These are phyloP conservation scores for Globisporangium perplexum DNA, from an alignment of 352 stramenopile species.

Conservation along the genomic window DNA sequence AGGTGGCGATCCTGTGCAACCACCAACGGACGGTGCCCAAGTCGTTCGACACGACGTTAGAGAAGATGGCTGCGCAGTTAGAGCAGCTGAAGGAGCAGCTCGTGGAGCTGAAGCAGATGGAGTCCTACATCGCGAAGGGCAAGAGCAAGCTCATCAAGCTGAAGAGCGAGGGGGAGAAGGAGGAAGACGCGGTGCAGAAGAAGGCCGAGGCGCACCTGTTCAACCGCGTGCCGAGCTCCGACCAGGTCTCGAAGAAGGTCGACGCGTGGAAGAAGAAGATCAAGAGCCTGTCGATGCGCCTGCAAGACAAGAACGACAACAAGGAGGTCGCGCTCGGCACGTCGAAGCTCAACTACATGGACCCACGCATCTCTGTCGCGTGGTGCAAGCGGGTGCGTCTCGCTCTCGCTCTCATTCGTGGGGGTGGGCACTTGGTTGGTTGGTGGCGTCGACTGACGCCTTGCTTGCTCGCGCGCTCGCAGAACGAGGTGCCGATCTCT, in stretches of 20 bases:
- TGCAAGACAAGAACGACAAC: slow-evolving; percentile 99
- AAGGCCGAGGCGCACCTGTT: slow-evolving; percentile 95
- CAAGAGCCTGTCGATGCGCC: slow-evolving; percentile 80
- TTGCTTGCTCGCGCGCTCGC: not conserved
- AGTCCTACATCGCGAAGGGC: slow-evolving; percentile 80
- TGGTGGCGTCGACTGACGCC: not conserved
- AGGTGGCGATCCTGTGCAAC: slow-evolving; percentile 99
- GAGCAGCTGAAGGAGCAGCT: slow-evolving; percentile 92
- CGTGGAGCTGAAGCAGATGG: slow-evolving; percentile 93
- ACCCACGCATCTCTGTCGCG: slow-evolving; percentile 98
- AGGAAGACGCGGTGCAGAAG: slow-evolving; percentile 83
- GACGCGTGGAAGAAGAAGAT: slow-evolving; percentile 95
- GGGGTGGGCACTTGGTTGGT: too few species aligned
- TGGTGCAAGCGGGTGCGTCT: slow-evolving; percentile 98
- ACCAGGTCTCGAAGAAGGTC: slow-evolving; percentile 95
- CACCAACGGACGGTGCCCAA: slow-evolving; percentile 99
- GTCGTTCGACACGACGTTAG: slow-evolving; percentile 92
- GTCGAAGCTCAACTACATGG: slow-evolving; percentile 99
- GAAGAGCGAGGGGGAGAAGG: slow-evolving; percentile 84
- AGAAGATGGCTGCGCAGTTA: slow-evolving; percentile 93
- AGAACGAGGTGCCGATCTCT: slow-evolving; percentile 96
- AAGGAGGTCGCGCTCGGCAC: slow-evolving; percentile 98
- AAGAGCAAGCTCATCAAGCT: slow-evolving; percentile 89
- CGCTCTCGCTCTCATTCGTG: too few species aligned
- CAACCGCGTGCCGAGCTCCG: slow-evolving; percentile 82